These are phyloP conservation scores for Collybia nuda DNA, from an alignment of 768 basidiomycete genomes.

Conservation along the genomic window DNA sequence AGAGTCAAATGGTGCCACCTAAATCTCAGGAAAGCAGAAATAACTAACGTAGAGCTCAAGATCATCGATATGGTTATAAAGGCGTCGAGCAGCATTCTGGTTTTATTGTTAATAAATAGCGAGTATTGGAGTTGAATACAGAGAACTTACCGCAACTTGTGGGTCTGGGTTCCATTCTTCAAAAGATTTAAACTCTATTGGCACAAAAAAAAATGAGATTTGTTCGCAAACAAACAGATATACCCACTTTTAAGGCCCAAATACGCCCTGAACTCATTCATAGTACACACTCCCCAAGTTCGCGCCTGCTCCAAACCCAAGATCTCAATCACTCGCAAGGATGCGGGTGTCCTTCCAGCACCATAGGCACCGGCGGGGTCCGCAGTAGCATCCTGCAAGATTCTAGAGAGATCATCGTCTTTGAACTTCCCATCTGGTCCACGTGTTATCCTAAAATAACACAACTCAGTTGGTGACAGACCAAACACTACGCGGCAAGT, in stretches of 20 bases:
- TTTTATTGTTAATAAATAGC: background rate
- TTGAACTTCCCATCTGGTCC: background rate
- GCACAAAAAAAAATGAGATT: background rate
- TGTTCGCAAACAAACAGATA: background rate
- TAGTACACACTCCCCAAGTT: constrained; percentile 2
- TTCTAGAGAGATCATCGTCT: background rate
- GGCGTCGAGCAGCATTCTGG: constrained; percentile 18
- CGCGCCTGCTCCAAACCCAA: constrained; percentile 3
- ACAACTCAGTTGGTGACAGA: background rate
- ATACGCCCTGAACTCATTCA: constrained; percentile 7
- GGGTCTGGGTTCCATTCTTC: constrained; percentile 50
- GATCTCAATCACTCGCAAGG: constrained; percentile 1
- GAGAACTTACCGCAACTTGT: constrained; percentile 33
- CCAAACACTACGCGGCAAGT: no score
- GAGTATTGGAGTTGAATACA: background rate
- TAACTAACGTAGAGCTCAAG: constrained; percentile 27
- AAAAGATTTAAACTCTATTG: constrained; percentile 38
- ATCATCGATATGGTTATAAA: constrained; percentile 29
- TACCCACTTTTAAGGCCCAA: constrained; percentile 1
- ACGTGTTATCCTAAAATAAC: background rate
- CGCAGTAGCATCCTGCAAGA: background rate
- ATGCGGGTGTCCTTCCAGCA: background rate
- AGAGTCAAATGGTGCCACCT: background rate
- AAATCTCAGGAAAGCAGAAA: background rate
- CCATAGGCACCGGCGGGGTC: background rate